Evolutionary conservation across 345 rosid genomes (phyloP).

Genomic region (Lepidium didymum): DNA sequence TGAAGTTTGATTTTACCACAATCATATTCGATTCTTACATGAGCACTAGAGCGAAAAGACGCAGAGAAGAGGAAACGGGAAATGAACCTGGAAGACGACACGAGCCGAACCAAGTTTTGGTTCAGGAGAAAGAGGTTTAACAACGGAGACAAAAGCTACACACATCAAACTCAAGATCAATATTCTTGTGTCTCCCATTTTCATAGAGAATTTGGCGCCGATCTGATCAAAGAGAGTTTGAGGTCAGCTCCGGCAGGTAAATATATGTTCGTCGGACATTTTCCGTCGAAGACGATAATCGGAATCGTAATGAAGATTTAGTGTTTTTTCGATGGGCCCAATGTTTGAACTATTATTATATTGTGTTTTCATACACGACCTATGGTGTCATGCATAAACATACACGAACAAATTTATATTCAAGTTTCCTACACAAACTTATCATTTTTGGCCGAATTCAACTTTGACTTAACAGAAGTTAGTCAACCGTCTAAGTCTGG

Average conservation of each 20-base stretch:
- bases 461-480: too few relatives aligned
- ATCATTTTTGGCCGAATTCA: too few relatives aligned
- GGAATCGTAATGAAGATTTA: neutral
- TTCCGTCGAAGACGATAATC: constrained; percentile 13
- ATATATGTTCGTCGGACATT: neutral
- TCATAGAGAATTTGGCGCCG: constrained; percentile 16
- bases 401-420: too few relatives aligned
- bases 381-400: too few relatives aligned
- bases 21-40: neutral
- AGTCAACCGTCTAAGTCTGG: too few relatives aligned
- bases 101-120: constrained; percentile 84
- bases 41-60: neutral
- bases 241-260: constrained; percentile 13
- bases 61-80: neutral
- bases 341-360: neutral
- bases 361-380: too few relatives aligned
- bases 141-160: constrained; percentile 23
- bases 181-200: constrained; percentile 16
- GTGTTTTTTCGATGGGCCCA: neutral
- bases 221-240: constrained; percentile 21
- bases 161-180: constrained; percentile 19
- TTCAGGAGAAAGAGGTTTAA: constrained; percentile 36
- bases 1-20: neutral
- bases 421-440: too few relatives aligned
- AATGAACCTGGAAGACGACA: constrained; percentile 78